Evolutionary conservation across 176 grass and related monocot genomes (phyloP), one percentile per base, ranked within the genome.

Genomic region (Hordeum marinum): DNA sequence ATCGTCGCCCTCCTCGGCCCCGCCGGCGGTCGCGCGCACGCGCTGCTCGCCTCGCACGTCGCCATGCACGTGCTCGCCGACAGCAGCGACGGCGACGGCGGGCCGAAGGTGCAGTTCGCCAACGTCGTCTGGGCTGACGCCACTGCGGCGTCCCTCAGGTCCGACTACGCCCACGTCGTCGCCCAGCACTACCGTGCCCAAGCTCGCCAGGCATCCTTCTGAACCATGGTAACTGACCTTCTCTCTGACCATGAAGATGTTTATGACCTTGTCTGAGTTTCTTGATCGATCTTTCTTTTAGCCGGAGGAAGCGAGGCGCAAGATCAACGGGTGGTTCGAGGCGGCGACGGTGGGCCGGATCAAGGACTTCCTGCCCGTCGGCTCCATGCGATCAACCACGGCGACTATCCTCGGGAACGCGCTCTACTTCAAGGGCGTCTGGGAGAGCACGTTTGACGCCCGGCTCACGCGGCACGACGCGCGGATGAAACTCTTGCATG

Each of bases 371-470:
- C 78, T 97, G 23, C 85, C 79, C 7, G 8, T 1, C 0, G 70
- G 46, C 60, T 23, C 80, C 46, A 55, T 97, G 17, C 4, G 86
- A 11, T 0, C 8, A 0, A 8, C 0, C 20, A 92, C 87, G n/a
- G 52, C 46, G 10, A 64, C 85, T 14, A 76, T 94, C n/a, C 80
- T 97, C 3, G 79, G 70, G 32, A 97, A 92, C 79, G 89, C 89
- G 3, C 84, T 97, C 75, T 97, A 97, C 85, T 97, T 97, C 85
- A 97, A 97, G 86, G 85, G 89, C 15, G 8, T 26, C 9, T 97
- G 94, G 91, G 31, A 59, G n/a, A 76, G 68, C n/a, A 88, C 86
- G 77, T 94, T 97, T 79, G 84, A 90, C n/a, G 27, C 48, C 14
- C 11, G 18, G 2, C 39, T 41, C 57, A 92, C 85, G 27, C 68